Evolutionary conservation across 2,329 filamentous ascomycete species (phyloP).

Genomic region (Apiospora sp.): DNA sequence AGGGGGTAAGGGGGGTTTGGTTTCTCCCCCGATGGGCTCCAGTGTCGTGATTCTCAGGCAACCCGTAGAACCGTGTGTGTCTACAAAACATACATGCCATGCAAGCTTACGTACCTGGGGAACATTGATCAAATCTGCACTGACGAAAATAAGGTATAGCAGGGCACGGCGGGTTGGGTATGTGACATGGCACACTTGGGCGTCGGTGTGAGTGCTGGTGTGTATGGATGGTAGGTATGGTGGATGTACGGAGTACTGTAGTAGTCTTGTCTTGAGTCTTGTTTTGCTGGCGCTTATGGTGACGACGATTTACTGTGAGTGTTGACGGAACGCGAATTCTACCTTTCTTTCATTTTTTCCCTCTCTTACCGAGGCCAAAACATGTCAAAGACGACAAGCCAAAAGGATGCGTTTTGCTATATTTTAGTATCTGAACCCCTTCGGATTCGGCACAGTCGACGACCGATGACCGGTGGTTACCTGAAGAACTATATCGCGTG

Average conservation of each 20-base stretch:
- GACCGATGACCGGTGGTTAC: slow-evolving; percentile 18
- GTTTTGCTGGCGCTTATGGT: slow-evolving; percentile 9
- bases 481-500: slow-evolving; percentile 9
- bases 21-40: background rate
- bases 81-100: background rate
- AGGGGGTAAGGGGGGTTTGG: slow-evolving; percentile 17
- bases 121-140: slow-evolving; percentile 4
- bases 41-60: slow-evolving; percentile 17
- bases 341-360: background rate
- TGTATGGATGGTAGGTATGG: background rate
- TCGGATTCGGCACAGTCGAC: slow-evolving; percentile 2
- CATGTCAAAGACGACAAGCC: background rate
- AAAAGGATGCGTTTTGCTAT: background rate
- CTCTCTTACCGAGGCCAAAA: background rate
- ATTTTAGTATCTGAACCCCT: background rate
- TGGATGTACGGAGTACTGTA: background rate
- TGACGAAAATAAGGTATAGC: slow-evolving; percentile 6
- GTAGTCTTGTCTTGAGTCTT: background rate
- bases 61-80: slow-evolving; percentile 10
- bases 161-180: background rate
- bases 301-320: background rate
- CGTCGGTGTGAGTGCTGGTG: background rate
- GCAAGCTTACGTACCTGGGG: slow-evolving; percentile 18
- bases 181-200: background rate
- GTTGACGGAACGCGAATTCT: background rate